phyloP scores from a whole-genome alignment of 2,329 filamentous ascomycete genomes.

The Elsinoe australis region DNA sequence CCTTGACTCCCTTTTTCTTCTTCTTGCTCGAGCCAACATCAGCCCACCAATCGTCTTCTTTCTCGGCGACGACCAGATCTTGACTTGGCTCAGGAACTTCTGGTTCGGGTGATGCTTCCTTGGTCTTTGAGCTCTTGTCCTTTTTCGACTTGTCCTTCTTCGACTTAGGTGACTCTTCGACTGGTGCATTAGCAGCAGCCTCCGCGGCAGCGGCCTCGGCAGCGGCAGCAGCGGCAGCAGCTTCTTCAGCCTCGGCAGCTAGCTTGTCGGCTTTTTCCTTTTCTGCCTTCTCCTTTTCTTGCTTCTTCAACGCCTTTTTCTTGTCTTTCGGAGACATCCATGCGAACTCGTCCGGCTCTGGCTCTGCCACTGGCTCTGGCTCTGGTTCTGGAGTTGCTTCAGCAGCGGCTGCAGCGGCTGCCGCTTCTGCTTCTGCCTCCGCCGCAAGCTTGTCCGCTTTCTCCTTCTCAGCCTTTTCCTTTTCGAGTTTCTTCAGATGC shows the following conservation, averaged over 20 bases:
- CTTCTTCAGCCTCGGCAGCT: slow-evolving; percentile 22
- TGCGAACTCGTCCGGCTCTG: neutral
- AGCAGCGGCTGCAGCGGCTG: slow-evolving; percentile 21
- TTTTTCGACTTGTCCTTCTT: slow-evolving; percentile 23
- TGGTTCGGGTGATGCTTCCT: slow-evolving; percentile 25
- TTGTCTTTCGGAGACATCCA: slow-evolving; percentile 3
- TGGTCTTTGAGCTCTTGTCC: slow-evolving; percentile 21
- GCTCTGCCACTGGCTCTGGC: slow-evolving; percentile 4
- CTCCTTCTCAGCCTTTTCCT: slow-evolving; percentile 38
- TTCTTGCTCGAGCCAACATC: slow-evolving; percentile 22
- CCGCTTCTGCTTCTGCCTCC: slow-evolving; percentile 24
- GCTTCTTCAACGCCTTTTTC: slow-evolving; percentile 14
- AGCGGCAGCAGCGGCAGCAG: slow-evolving; percentile 22
- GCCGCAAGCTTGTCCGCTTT: slow-evolving; percentile 30
- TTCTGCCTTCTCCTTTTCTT: slow-evolving; percentile 33
- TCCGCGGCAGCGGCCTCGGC: slow-evolving; percentile 24
- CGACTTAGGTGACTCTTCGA: slow-evolving; percentile 31
- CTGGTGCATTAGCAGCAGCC: slow-evolving; percentile 23
- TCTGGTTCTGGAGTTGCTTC: slow-evolving; percentile 20
- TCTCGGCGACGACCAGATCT: slow-evolving; percentile 20
- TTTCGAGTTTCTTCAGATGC: slow-evolving; percentile 20
- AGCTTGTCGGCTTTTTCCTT: slow-evolving; percentile 36
- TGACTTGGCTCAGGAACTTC: slow-evolving; percentile 4
- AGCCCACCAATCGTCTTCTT: slow-evolving; percentile 27
- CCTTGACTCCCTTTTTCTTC: slow-evolving; percentile 27